Conservation (phyloP, 1,284 basidiomycete species). For the Puccinia novopanici region DNA sequence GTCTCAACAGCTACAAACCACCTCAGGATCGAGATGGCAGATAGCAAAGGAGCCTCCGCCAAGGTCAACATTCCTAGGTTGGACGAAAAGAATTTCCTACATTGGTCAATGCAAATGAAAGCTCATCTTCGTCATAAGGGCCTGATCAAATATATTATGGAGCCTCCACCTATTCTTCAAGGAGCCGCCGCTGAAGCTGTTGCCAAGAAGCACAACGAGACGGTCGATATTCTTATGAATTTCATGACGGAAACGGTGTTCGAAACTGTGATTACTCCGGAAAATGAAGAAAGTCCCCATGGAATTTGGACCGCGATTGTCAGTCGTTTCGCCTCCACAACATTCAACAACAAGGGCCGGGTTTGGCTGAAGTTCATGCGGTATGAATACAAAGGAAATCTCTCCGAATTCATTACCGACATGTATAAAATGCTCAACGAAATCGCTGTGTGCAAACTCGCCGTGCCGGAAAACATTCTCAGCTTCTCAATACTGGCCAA, state of each 20-base stretch:
- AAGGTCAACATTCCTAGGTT: neutral
- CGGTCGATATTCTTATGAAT: neutral
- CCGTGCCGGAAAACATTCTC: neutral
- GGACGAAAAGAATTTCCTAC: neutral
- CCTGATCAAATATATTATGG: neutral
- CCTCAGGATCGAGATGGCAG: too few species aligned
- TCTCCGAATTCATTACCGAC: neutral
- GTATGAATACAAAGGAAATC: neutral
- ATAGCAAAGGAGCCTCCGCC: too few species aligned
- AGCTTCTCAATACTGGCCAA: neutral
- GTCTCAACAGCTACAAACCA: too few species aligned
- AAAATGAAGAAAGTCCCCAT: neutral
- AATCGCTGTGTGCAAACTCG: neutral
- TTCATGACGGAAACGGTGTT: neutral
- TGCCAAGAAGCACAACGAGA: neutral
- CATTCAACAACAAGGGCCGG: neutral
- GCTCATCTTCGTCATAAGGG: neutral
- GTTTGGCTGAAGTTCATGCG: neutral
- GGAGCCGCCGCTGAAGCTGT: neutral
- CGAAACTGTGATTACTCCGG: neutral
- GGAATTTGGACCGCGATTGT: neutral
- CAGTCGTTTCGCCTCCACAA: neutral
- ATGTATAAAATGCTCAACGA: neutral
- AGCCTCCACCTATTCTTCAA: neutral
- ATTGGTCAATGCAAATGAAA: neutral